Conservation (phyloP, 768 basidiomycete species). For the Obba rivulosa region DNA sequence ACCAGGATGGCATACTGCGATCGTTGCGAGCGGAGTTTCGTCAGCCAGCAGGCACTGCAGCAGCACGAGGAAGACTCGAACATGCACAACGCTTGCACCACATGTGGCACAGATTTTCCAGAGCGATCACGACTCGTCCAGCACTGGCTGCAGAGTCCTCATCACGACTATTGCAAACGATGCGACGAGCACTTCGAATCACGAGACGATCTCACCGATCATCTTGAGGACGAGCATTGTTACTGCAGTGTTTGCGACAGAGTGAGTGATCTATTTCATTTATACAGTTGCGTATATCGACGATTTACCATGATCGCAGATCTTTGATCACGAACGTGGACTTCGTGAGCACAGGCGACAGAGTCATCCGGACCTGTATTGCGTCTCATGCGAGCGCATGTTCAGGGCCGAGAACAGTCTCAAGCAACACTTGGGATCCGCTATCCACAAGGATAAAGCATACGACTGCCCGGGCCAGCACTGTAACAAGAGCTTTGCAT, state of each 20-base stretch:
- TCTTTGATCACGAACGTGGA: not conserved
- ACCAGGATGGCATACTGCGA: constrained; percentile 17
- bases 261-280: not conserved
- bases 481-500: constrained; percentile 46
- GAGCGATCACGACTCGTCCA: constrained; percentile 33
- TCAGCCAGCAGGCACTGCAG: constrained; percentile 10
- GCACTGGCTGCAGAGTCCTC: constrained; percentile 46
- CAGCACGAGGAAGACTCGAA: constrained; percentile 22
- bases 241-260: constrained; percentile 38
- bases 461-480: constrained; percentile 32
- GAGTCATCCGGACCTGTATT: constrained; percentile 27
- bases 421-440: constrained; percentile 47
- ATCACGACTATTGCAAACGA: constrained; percentile 45
- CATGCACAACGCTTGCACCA: constrained; percentile 38
- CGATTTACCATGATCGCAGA: not conserved
- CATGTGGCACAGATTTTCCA: constrained; percentile 44
- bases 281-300: too few relatives aligned
- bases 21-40: constrained; percentile 21
- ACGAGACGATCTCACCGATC: constrained; percentile 28
- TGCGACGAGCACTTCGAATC: constrained; percentile 41
- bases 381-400: constrained; percentile 36
- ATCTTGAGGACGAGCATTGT: constrained; percentile 34
- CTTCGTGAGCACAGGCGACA: too few relatives aligned
- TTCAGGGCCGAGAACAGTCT: constrained; percentile 41
- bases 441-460: constrained; percentile 37